Evolutionary conservation across 1,139 yeast genomes (phyloP).

Genomic region (Hyphopichia wangnamkhiaoensis): DNA sequence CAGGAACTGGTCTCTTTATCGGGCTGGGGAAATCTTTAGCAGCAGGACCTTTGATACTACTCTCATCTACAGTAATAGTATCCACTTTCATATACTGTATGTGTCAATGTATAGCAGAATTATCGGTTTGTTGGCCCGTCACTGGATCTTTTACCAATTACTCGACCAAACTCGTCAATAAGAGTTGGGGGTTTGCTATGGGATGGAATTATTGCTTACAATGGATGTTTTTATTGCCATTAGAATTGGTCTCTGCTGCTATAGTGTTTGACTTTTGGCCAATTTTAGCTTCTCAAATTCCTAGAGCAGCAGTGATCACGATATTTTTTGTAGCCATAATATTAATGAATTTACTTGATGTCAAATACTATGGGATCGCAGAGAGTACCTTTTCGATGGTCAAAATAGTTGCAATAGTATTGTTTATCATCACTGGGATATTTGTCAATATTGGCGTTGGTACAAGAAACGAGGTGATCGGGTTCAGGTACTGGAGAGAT

Average conservation of each 20-base stretch:
- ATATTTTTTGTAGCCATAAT: slow-evolving; percentile 18
- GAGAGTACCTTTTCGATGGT: slow-evolving; percentile 62
- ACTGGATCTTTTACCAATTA: slow-evolving; percentile 23
- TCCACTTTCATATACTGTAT: slow-evolving; percentile 21
- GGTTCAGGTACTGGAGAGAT: slow-evolving; percentile 65
- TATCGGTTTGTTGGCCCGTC: slow-evolving; percentile 22
- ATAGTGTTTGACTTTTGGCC: slow-evolving; percentile 25
- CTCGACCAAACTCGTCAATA: slow-evolving; percentile 21
- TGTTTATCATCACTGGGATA: slow-evolving; percentile 46
- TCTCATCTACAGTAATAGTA: slow-evolving; percentile 8
- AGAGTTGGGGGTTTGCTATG: slow-evolving; percentile 25
- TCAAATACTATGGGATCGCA: slow-evolving; percentile 21
- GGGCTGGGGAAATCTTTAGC: slow-evolving; percentile 13
- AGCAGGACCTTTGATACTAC: slow-evolving; percentile 9
- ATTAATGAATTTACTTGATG: slow-evolving; percentile 22
- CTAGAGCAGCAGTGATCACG: slow-evolving; percentile 18
- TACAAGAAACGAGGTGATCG: slow-evolving; percentile 60
- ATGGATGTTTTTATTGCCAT: slow-evolving; percentile 22
- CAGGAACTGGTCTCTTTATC: slow-evolving; percentile 14
- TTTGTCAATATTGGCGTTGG: slow-evolving; percentile 61
- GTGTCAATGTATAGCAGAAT: slow-evolving; percentile 25
- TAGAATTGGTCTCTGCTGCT: slow-evolving; percentile 24
- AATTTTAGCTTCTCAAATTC: slow-evolving; percentile 12
- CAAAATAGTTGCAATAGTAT: slow-evolving; percentile 38
- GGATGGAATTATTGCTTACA: slow-evolving; percentile 28